Conservation (phyloP, 352 stramenopile genomes). For the Pseudoperonospora humuli region DNA sequence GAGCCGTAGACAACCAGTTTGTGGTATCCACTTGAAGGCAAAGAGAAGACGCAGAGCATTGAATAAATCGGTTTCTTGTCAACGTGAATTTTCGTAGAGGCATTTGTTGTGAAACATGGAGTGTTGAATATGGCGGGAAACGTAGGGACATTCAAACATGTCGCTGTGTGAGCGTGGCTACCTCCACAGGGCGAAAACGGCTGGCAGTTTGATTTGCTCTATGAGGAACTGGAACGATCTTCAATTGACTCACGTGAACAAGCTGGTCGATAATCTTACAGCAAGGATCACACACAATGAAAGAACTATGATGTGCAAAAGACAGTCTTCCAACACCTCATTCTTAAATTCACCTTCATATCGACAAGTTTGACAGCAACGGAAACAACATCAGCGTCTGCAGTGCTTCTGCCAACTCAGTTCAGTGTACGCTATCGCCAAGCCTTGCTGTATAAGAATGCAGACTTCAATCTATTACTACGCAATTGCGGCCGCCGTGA, state of each 20-base stretch:
- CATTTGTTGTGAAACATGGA: no score
- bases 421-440: background rate
- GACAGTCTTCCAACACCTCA: slow-evolving; percentile 1
- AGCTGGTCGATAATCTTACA: background rate
- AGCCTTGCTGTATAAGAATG: slow-evolving; percentile 6
- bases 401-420: slow-evolving; percentile 1
- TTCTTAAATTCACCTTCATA: slow-evolving; percentile 15
- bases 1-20: no score
- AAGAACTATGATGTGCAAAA: no score
- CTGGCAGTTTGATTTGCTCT: slow-evolving; percentile 14
- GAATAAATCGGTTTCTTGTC: no score
- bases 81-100: no score
- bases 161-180: no score
- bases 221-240: slow-evolving; percentile 1
- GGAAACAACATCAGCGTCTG: slow-evolving; percentile 1
- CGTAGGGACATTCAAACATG: no score
- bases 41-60: no score
- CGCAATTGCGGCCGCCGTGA: background rate
- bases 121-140: no score
- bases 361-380: slow-evolving; percentile 13
- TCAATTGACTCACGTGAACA: slow-evolving; percentile 10
- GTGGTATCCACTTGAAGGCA: no score
- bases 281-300: no score
- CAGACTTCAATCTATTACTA: slow-evolving; percentile 8
- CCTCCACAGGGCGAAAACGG: slow-evolving; percentile 3